A percentile compares a stretch with the other conserved stretches of the same genome.
phyloP scores from a whole-genome alignment of 2,329 filamentous ascomycete species.

The Hypoxylon sp. region DNA sequence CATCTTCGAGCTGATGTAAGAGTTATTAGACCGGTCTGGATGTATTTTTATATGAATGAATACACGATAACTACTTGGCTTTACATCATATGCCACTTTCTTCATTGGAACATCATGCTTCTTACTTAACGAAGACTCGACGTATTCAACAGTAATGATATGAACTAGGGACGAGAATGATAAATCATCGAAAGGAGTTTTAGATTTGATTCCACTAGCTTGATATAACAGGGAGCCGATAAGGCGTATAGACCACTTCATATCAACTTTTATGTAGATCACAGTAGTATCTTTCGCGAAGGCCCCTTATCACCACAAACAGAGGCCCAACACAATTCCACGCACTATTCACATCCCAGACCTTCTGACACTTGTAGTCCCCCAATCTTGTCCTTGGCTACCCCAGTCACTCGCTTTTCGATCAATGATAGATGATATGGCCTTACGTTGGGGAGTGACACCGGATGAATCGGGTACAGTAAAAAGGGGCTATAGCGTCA shows the following conservation, averaged over 20 bases:
- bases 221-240: neutral
- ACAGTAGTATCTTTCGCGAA: neutral
- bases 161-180: neutral
- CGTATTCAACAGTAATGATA: conserved; percentile 11
- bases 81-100: conserved; percentile 30
- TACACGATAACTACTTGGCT: conserved; percentile 24
- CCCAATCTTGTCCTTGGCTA: conserved; percentile 1
- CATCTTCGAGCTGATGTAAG: conserved; percentile 18
- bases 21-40: conserved; percentile 12
- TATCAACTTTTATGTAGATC: neutral
- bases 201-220: neutral
- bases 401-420: neutral
- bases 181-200: neutral
- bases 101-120: conserved; percentile 15
- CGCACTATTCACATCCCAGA: neutral
- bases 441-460: conserved; percentile 23
- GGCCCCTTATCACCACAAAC: neutral
- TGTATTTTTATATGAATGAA: conserved; percentile 23
- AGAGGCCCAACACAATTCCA: conserved; percentile 22
- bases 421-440: neutral
- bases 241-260: neutral
- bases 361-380: conserved; percentile 7
- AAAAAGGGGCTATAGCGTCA: conserved; percentile 5
- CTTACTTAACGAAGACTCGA: conserved; percentile 1
- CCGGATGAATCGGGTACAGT: conserved; percentile 14